phyloP scores from a whole-genome alignment of 2,329 filamentous ascomycete species.

The Rosellinia necatrix region DNA sequence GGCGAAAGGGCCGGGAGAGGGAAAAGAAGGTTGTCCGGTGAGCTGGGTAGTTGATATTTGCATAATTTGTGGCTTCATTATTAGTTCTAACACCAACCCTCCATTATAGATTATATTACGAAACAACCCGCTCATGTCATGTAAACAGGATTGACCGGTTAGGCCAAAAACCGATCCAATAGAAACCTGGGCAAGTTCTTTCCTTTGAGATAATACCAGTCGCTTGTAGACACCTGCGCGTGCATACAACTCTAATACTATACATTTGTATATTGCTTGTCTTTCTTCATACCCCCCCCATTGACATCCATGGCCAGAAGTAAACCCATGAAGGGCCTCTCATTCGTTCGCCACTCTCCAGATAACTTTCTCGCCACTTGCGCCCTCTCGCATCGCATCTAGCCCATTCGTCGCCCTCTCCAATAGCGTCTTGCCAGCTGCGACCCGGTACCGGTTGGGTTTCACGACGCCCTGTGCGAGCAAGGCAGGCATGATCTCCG shows the following conservation, averaged over 20 bases:
- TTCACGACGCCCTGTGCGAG: constrained; percentile 45
- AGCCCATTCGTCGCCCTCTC: constrained; percentile 48
- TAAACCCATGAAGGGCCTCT: background rate
- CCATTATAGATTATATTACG: too few species aligned
- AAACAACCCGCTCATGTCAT: too few species aligned
- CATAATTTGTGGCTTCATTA: too few species aligned
- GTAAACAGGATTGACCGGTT: too few species aligned
- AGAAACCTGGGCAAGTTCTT: too few species aligned
- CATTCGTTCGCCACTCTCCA: constrained; percentile 40
- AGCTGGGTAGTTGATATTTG: too few species aligned
- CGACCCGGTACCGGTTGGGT: constrained; percentile 48
- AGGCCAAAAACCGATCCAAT: too few species aligned
- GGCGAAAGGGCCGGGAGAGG: background rate
- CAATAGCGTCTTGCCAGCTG: constrained; percentile 46
- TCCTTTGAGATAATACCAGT: too few species aligned
- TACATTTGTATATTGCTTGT: too few species aligned
- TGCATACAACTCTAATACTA: too few species aligned
- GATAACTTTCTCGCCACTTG: constrained; percentile 49
- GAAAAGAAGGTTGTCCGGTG: background rate
- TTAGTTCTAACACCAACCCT: too few species aligned
- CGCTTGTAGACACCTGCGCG: too few species aligned
- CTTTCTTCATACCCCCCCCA: background rate
- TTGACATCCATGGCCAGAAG: background rate
- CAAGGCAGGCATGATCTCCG: constrained; percentile 58
- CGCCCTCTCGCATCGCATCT: constrained; percentile 42